Evolutionary conservation across 164 flowering plant genomes (phyloP).

Genomic region (Chimonanthus praecox): DNA sequence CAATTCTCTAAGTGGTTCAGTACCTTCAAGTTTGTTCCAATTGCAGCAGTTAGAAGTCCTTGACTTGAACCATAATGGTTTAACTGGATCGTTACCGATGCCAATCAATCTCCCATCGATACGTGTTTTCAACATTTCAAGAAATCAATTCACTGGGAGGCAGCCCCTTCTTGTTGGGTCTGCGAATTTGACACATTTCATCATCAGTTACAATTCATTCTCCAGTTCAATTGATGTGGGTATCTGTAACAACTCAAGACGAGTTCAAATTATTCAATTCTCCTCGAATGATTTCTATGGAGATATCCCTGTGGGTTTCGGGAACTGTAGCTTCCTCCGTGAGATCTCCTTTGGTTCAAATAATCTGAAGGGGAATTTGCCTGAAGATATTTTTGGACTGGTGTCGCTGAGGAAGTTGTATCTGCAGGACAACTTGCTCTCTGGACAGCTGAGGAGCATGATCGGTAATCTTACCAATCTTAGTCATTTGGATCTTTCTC

Average conservation of each 20-base stretch:
- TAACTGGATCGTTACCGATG: conserved; percentile 35
- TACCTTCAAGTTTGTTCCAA: conserved; percentile 50
- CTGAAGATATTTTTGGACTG: conserved; percentile 40
- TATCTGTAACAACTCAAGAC: conserved; percentile 37
- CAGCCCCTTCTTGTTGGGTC: conserved; percentile 28
- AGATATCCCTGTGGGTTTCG: conserved; percentile 29
- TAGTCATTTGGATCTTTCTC: conserved; percentile 30
- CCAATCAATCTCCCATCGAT: conserved; percentile 36
- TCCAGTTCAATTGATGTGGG: conserved; percentile 31
- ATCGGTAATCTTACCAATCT: conserved; percentile 64
- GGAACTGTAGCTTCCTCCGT: conserved; percentile 47
- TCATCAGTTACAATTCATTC: conserved; percentile 56
- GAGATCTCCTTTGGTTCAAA: conserved; percentile 42
- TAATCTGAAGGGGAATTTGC: conserved; percentile 15
- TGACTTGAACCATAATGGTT: conserved; percentile 60
- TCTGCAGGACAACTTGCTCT: conserved; percentile 20
- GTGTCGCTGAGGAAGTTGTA: conserved; percentile 29
- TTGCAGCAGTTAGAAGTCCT: conserved; percentile 49
- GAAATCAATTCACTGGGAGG: conserved; percentile 49
- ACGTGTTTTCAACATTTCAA: conserved; percentile 41
- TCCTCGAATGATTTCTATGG: conserved; percentile 53
- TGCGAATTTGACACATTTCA: conserved; percentile 38
- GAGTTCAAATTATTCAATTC: conserved; percentile 46
- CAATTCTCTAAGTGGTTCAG: conserved; percentile 44
- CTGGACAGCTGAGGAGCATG: conserved; percentile 45